Evolutionary conservation across 441 rosid species (phyloP), one percentile per base, ranked within the genome.

Genomic region (Aquilaria agallochum): DNA sequence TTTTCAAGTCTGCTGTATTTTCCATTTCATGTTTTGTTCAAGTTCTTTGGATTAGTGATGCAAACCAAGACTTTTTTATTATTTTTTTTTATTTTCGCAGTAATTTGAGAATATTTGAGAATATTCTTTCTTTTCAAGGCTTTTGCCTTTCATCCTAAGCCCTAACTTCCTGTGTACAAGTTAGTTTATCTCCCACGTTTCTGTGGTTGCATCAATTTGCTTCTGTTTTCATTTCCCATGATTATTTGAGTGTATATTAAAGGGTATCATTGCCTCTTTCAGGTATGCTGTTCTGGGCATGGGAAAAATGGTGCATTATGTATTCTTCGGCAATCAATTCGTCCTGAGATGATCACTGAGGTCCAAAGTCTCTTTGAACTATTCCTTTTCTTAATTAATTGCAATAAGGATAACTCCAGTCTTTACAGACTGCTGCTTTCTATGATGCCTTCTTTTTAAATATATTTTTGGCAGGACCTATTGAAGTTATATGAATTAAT

Each of bases 281-380:
- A 95, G 99, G 97, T 95, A 15, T 95, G 97, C 85, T 95, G 99
- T 76, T 95, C 99, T 66, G 99, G 99, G 76, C 98, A 95, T 78
- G 99, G 99, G 53, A 95, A 95, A 73, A 95, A 92, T 71, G 99
- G 99, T 48, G 60, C 96, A 65, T 73, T 95, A 52, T 86, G 83
- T 76, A 88, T 95, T 70, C 98, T 92, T 74, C 86, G 85, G 76
- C 99, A 92, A 78, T 95, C 99, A 45, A 74, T 95, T 85, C 90
- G 99, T 75, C 99, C 99, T 2, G 99, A 95, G 75, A 77, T 84
- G 87, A 95, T 95, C 59, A 92, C 99, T 55, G 99, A 95, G 98
- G 99, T 95, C 60, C 65, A 68, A 6, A 3, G 6, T 34, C 40
- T 34, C 40, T 34, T 3, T 34, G 40, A 34, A 34, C 40, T 34